Evolutionary conservation across 768 basidiomycete species (phyloP).

Genomic region (Russula sp.): DNA sequence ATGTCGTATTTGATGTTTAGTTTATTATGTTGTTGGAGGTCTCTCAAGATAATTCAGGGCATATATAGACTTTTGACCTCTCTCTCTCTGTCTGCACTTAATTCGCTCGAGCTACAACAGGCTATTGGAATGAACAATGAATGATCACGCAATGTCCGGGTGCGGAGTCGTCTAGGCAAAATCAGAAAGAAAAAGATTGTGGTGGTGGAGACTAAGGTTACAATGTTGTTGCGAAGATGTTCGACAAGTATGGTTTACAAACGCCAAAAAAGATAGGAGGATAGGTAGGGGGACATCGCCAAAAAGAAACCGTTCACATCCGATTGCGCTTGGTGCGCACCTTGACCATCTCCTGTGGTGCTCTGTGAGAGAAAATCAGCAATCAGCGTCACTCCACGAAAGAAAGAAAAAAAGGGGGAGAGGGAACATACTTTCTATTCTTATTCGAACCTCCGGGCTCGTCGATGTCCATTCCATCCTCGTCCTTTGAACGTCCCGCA

Average conservation of each 20-base stretch:
- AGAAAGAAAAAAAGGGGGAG: too few species aligned
- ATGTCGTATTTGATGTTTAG: conserved; percentile 74
- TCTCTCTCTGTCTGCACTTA: background rate
- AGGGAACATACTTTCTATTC: conserved; percentile 21
- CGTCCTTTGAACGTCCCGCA: conserved; percentile 20
- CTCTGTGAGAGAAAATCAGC: conserved; percentile 5
- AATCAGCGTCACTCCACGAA: background rate
- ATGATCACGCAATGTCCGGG: background rate
- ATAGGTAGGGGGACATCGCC: background rate
- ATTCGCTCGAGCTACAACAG: too few species aligned
- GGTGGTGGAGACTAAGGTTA: conserved; percentile 18
- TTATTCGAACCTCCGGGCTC: conserved; percentile 27
- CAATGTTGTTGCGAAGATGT: conserved; percentile 16
- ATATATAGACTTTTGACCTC: conserved; percentile 6
- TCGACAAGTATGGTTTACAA: conserved; percentile 18
- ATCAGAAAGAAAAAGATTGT: background rate
- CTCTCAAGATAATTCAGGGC: conserved; percentile 8
- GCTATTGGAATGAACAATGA: too few species aligned
- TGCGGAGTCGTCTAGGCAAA: background rate
- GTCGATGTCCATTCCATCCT: conserved; percentile 32
- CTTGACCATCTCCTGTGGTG: conserved; percentile 29
- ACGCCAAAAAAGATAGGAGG: background rate
- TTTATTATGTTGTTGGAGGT: background rate
- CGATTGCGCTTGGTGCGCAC: conserved; percentile 27
- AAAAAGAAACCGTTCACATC: conserved; percentile 13